Evolutionary conservation across 768 basidiomycete species (phyloP).

Genomic region (Auricularia auricula-judae): DNA sequence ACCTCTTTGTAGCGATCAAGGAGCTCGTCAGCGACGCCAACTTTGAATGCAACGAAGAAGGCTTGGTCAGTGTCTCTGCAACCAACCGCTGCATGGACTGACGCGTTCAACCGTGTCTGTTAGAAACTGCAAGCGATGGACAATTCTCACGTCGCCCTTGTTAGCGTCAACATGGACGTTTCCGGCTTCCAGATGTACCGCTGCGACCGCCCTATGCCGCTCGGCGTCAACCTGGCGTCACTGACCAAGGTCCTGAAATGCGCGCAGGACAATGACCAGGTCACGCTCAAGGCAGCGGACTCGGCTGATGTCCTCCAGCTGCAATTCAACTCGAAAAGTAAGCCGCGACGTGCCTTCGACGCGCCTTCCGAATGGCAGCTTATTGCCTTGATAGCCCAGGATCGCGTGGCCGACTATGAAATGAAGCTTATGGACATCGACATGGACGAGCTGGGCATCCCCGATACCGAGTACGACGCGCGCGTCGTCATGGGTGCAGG

Average conservation of each 20-base stretch:
- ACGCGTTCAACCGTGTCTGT: conserved; percentile 2
- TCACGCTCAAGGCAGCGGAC: conserved; percentile 83
- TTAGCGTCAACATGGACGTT: conserved; percentile 70
- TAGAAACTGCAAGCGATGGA: conserved; percentile 96
- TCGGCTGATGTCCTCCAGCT: conserved; percentile 82
- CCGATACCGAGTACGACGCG: conserved; percentile 95
- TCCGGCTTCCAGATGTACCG: conserved; percentile 79
- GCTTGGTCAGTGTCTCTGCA: conserved; percentile 40
- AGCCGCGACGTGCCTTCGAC: conserved; percentile 2
- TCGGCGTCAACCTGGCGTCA: conserved; percentile 77
- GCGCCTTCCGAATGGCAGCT: not conserved
- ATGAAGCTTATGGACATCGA: conserved; percentile 99
- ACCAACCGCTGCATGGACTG: not conserved
- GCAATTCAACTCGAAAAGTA: conserved; percentile 84
- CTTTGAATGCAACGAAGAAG: conserved; percentile 94
- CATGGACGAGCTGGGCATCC: conserved; percentile 86
- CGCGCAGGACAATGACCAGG: conserved; percentile 90
- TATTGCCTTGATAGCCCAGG: conserved; percentile 45
- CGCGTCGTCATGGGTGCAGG: conserved; percentile 74
- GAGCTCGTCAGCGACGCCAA: conserved; percentile 97
- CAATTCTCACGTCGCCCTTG: conserved; percentile 98
- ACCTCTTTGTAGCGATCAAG: conserved; percentile 63
- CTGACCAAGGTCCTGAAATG: conserved; percentile 95
- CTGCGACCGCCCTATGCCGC: conserved; percentile 89
- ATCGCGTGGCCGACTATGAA: conserved; percentile 94